A percentile compares a stretch with the other conserved stretches of the same genome.
phyloP scores from a whole-genome alignment of 1,284 basidiomycete species.

The Thelephora terrestris region DNA sequence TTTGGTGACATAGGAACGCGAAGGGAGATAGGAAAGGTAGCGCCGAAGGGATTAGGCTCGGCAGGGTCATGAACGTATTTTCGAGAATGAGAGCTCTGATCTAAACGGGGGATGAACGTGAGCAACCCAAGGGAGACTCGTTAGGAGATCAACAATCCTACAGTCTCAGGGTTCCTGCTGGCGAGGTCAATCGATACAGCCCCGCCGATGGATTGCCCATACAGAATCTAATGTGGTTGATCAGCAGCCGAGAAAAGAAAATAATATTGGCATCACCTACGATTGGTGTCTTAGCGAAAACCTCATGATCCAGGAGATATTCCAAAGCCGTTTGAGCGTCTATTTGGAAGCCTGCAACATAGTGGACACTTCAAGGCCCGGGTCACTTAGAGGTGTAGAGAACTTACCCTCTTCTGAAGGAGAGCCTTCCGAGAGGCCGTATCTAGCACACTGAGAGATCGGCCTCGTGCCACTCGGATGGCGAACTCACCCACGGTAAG shows the following conservation, averaged over 20 bases:
- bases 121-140: not conserved
- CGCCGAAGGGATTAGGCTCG: conserved; percentile 69
- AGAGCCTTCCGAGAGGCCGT: conserved; percentile 73
- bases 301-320: conserved; percentile 61
- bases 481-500: conserved; percentile 66
- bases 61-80: conserved; percentile 86
- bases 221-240: conserved; percentile 47
- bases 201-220: conserved; percentile 95
- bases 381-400: conserved; percentile 4
- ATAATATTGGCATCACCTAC: conserved; percentile 28
- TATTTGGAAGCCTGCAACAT: conserved; percentile 53
- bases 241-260: not conserved
- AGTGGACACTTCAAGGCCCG: conserved; percentile 5
- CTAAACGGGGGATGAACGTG: conserved; percentile 24
- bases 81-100: conserved; percentile 80
- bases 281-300: conserved; percentile 58
- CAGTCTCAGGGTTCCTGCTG: conserved; percentile 64
- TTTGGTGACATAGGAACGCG: conserved; percentile 80
- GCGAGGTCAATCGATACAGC: conserved; percentile 89
- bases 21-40: conserved; percentile 73
- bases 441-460: conserved; percentile 33
- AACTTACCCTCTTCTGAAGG: conserved; percentile 73
- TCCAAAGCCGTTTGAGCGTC: conserved; percentile 80
- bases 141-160: conserved; percentile 22
- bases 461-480: not conserved